Base-by-base conservation (phyloP, 1,284 basidiomycete species). In the Lignosus rhinocerotis region DNA sequence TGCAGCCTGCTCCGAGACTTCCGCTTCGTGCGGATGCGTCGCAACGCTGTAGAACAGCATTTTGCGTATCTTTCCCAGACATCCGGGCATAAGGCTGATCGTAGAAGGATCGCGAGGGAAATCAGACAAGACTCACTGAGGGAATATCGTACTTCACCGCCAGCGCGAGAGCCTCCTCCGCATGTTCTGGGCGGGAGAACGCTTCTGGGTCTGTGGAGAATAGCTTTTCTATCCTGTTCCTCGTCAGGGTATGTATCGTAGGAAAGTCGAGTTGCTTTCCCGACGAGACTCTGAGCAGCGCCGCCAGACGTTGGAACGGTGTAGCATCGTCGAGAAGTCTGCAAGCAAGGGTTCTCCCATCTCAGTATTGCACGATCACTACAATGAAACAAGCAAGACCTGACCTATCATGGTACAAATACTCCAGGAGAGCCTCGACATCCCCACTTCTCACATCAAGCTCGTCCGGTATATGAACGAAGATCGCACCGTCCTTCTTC, bases 351-450 rank as follows among this genome's bases (percentile, higher is more conserved):
- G 47, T n/a, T 34, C 43, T 38, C 44, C 32, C 19, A 49, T 30
- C 2, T 25, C 25, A 25, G 25, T 25, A 2, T 2, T 25, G 25
- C 25, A 25, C 25, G 34, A 7, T 38, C 48, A 12, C 16, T 11
- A 36, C 30, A 30, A 16, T 36, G 12, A 36, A 19, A n/a, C 4
- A 9, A 38, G 2, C 6, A 33, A 43, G 41, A 53, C 79, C 84
- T 77, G 70, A 89, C 87, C 70, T 70, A 64, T 87, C 81, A 65
- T 87, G 83, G 67, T 89, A 89, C 32, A 89, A 68, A 70, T 87
- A 80, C 56, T 79, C 78, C 11, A 89, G 69, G 43, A 90, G 68
- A 1, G 73, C 75, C 50, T 80, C 79, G 9, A 88, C 75, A 68
- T 89, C 86, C 32, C 69, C 67, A 19, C 73, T 72, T 17, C 65